Evolutionary conservation across 202 grass and related monocot genomes (phyloP), one percentile per base, ranked within the genome.

Genomic region (Carex arenaria): DNA sequence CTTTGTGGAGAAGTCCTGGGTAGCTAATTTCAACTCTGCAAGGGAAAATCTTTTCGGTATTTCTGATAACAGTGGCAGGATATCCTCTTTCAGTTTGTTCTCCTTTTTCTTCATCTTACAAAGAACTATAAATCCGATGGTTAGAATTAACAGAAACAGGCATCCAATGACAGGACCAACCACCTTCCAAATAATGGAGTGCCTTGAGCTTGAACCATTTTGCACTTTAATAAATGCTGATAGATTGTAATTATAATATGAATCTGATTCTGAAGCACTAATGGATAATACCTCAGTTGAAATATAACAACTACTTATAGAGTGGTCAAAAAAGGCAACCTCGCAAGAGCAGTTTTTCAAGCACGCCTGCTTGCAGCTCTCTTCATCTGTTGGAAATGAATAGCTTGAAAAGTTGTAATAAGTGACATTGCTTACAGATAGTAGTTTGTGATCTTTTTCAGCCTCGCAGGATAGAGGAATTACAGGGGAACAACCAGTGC

Each of bases 151-250:
- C 4, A 64, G 20, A 88, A 78, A n/a, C n/a, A 23, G 13, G 42
- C 28, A 83, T 49, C 47, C 42, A 51, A 83, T 38, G 66, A 31
- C 67, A n/a, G 32, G 18, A 8, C 9, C 4, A 63, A 87, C 28
- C 61, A 47, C 28, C 53, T 3, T 64, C 83, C 57, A 82, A 11
- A 43, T 80, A 66, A 30, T 49, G 77, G 53, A 67, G 26, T 26
- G 36, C 17, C 67, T 3, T 10, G 13, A 47, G 23, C 71, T 83
- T 7, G 9, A 74, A 13, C 28, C 52, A 8, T 40, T 64, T 11
- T 83, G 82, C 56, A 90, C 86, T 73, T 92, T 82, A 18, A 93
- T 11, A 83, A 81, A 93, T 84, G 51, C 81, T 2, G 79, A 85
- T 30, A 84, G 68, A 67, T 57, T 80, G 15, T 78, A 67, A 60